A percentile compares a stretch with the other conserved stretches of the same genome.
Evolutionary conservation across 305 asterid species (phyloP).

Genomic region (Nicotiana rustica): DNA sequence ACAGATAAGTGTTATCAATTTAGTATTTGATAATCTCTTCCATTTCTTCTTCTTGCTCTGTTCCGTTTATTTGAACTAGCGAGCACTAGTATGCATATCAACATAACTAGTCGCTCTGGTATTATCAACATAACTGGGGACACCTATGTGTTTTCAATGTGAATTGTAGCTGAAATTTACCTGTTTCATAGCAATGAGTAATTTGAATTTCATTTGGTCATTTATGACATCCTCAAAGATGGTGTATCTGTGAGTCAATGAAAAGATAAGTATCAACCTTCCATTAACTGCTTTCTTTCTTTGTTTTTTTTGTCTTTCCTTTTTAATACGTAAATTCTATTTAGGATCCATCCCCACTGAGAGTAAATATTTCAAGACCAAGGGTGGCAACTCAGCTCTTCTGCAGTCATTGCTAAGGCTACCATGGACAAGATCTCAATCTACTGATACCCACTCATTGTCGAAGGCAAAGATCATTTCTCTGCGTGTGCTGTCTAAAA

Average conservation of each 20-base stretch:
- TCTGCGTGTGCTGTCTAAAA: conserved; percentile 66
- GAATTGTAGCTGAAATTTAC: conserved; percentile 1
- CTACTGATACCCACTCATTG: conserved; percentile 54
- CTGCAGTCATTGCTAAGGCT: conserved; percentile 73
- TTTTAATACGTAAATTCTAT: conserved; percentile 39
- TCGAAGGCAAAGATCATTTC: conserved; percentile 83
- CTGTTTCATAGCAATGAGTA: not conserved
- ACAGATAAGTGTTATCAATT: not conserved
- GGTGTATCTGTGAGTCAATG: conserved; percentile 24
- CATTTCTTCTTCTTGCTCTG: not conserved
- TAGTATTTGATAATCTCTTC: not conserved
- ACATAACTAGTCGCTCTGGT: not conserved
- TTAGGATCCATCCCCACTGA: conserved; percentile 63
- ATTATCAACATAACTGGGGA: conserved; percentile 26
- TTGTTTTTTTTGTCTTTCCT: conserved; percentile 35
- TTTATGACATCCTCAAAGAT: conserved; percentile 5
- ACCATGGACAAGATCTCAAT: conserved; percentile 68
- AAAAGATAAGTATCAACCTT: conserved; percentile 29
- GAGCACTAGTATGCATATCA: not conserved
- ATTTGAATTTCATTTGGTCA: not conserved
- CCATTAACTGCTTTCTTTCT: conserved; percentile 9
- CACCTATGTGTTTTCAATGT: conserved; percentile 3
- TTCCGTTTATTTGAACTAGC: conserved; percentile 6
- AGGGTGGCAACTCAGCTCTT: conserved; percentile 53
- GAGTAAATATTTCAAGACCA: conserved; percentile 53